Conservation (phyloP, 2,329 filamentous ascomycete species). For the Fusarium mangiferae region DNA sequence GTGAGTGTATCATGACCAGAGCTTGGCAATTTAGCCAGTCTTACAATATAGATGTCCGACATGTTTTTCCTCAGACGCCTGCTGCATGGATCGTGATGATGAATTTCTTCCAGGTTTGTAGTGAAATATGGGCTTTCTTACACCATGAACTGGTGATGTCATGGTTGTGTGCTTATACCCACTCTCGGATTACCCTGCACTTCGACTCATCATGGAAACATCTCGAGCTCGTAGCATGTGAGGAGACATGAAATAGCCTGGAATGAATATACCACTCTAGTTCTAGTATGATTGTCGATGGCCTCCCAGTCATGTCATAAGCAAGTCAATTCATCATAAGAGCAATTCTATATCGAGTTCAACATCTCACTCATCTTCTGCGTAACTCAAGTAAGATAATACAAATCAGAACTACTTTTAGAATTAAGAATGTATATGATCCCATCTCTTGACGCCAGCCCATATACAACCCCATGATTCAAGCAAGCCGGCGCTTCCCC, state of each 20-base stretch:
- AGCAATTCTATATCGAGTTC: not conserved
- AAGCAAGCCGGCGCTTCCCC: constrained; percentile 24
- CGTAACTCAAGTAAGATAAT: not conserved
- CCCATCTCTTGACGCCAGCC: constrained; percentile 31
- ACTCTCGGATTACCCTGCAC: constrained; percentile 23
- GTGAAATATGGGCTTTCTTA: constrained; percentile 3
- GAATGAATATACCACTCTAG: too few relatives aligned
- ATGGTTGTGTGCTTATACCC: constrained; percentile 17
- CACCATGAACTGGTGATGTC: constrained; percentile 31
- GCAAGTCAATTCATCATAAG: not conserved
- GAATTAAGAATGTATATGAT: constrained; percentile 34
- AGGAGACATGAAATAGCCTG: not conserved
- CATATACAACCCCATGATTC: constrained; percentile 34
- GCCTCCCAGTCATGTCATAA: too few relatives aligned
- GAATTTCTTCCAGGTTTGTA: not conserved
- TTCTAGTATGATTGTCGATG: too few relatives aligned
- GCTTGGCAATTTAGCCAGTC: not conserved
- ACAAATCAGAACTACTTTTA: constrained; percentile 6
- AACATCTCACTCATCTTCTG: not conserved
- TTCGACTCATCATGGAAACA: not conserved
- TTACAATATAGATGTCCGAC: constrained; percentile 49
- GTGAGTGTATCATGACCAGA: not conserved
- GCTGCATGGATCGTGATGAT: not conserved
- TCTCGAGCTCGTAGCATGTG: not conserved
- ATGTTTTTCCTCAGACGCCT: not conserved